These are phyloP conservation scores for Aureobasidium pullulans DNA, from an alignment of 2,329 filamentous ascomycete genomes.

Conservation along the genomic window DNA sequence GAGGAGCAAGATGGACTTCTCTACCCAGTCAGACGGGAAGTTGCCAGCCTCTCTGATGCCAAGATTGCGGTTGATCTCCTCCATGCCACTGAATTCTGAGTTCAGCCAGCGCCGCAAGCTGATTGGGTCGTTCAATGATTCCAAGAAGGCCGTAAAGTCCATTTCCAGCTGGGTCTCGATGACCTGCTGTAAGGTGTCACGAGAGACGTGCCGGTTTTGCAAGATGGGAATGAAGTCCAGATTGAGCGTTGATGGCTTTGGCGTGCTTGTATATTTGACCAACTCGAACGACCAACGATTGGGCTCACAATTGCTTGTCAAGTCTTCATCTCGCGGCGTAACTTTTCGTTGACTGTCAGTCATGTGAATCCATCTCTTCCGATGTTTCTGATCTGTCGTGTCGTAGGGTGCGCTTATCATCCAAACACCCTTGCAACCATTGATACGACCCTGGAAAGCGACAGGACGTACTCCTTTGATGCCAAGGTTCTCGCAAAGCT, in stretches of 20 bases:
- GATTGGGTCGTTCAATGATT: slow-evolving; percentile 44
- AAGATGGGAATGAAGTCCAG: slow-evolving; percentile 63
- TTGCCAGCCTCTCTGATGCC: slow-evolving; percentile 40
- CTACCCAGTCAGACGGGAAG: slow-evolving; percentile 43
- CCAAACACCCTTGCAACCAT: slow-evolving; percentile 71
- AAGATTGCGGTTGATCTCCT: slow-evolving; percentile 26
- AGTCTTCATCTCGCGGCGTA: slow-evolving; percentile 39
- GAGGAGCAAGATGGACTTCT: slow-evolving; percentile 49
- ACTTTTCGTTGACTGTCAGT: slow-evolving; percentile 63
- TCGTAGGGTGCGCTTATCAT: slow-evolving; percentile 49
- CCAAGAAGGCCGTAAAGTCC: slow-evolving; percentile 47
- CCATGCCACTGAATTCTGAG: slow-evolving; percentile 36
- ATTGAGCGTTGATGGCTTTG: slow-evolving; percentile 53
- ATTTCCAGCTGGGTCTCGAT: slow-evolving; percentile 44
- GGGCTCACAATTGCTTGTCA: slow-evolving; percentile 35
- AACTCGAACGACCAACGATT: slow-evolving; percentile 61
- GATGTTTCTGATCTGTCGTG: slow-evolving; percentile 33
- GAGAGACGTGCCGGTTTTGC: slow-evolving; percentile 48
- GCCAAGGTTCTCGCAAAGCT: slow-evolving; percentile 45
- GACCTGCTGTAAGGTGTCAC: slow-evolving; percentile 39
- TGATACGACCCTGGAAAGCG: slow-evolving; percentile 63
- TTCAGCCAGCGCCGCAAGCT: slow-evolving; percentile 50
- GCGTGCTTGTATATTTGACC: slow-evolving; percentile 39
- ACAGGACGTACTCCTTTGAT: slow-evolving; percentile 49
- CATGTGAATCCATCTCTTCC: slow-evolving; percentile 56